Base-by-base conservation (phyloP, 192 early-diverging fungal species). In the Backusella morwellensis region DNA sequence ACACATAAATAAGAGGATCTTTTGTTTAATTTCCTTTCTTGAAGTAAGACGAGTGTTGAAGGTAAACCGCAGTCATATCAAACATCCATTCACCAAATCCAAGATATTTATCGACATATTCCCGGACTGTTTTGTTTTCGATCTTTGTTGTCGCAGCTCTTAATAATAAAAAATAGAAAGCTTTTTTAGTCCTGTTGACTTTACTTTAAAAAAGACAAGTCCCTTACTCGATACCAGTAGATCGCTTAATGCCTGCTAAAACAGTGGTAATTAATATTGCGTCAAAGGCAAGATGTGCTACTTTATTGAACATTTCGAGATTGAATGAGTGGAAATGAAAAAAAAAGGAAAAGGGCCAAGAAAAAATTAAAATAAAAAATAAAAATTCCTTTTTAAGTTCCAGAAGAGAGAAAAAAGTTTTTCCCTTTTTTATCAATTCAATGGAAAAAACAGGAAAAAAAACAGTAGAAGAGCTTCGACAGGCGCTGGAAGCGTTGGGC, bases 221-320 rank as follows among this genome's bases (percentile, higher is more conserved):
- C 17, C 6, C 67, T 82, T 78, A 80, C 79, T 73, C 63, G 23
- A 85, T 75, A 73, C 86, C 88, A 36, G 86, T 85, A 35, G 82
- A 86, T 42, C 87, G 82, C 74, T 88, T 89, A 80, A 87, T 87
- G 41, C 89, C 89, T 63, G 86, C 87, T 23, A 88, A 81, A 38
- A 89, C 88, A 21, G 89, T 84, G 15, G 87, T 88, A 21, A 91
- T 78, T n/a, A 91, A 79, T 29, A 90, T 77, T 21, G 87, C 88
- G 72, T 91, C 86, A 70, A 83, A 84, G 6, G 88, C 83, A 75
- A 83, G 75, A 75, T 90, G 89, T 63, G 85, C 75, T 63, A 89
- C n/a, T 80, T 81, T 80, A 59, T 80, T 76, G 70, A 88, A 72
- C 81, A 89, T 86, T 42, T 73, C 36, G 14, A 35, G 34, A 72